phyloP scores from a whole-genome alignment of 2,329 filamentous ascomycete species.

The Epichloe baconii region DNA sequence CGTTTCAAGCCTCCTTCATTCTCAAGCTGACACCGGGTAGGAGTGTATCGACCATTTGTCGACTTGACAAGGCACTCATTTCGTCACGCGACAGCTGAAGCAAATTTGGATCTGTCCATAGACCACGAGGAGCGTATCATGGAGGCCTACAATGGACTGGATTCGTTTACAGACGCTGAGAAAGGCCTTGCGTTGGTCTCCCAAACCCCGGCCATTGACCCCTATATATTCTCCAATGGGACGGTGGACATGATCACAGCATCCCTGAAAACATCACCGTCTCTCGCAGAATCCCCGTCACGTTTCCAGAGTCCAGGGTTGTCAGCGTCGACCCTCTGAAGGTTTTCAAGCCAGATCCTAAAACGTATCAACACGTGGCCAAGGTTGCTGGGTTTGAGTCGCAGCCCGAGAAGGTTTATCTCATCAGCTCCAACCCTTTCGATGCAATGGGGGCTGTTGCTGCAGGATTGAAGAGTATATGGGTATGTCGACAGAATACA shows the following conservation, averaged over 20 bases:
- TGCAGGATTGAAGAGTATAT: slow-evolving; percentile 11
- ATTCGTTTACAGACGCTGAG: slow-evolving; percentile 50
- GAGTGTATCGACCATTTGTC: slow-evolving; percentile 35
- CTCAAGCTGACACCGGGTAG: slow-evolving; percentile 22
- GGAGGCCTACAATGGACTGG: slow-evolving; percentile 49
- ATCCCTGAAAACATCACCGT: slow-evolving; percentile 43
- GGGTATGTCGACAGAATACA: slow-evolving; percentile 8
- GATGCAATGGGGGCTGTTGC: slow-evolving; percentile 50
- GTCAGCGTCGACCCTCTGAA: slow-evolving; percentile 48
- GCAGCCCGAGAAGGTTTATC: slow-evolving; percentile 42
- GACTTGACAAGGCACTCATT: slow-evolving; percentile 35
- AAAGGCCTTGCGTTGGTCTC: slow-evolving; percentile 36
- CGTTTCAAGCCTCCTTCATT: too few species aligned
- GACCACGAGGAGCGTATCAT: slow-evolving; percentile 39
- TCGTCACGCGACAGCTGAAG: slow-evolving; percentile 49
- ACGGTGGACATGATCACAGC: slow-evolving; percentile 48
- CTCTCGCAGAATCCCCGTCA: slow-evolving; percentile 31
- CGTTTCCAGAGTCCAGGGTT: slow-evolving; percentile 9
- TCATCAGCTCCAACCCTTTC: slow-evolving; percentile 62
- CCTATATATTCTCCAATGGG: slow-evolving; percentile 59
- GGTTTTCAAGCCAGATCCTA: slow-evolving; percentile 52
- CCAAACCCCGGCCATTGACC: slow-evolving; percentile 26
- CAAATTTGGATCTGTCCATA: slow-evolving; percentile 29
- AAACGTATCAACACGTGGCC: slow-evolving; percentile 48
- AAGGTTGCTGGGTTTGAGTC: slow-evolving; percentile 32